Percentiles rank a stretch among this genome's conserved stretches.
These are phyloP conservation scores for Syzygium grande DNA, from an alignment of 345 rosid genomes.

Conservation along the genomic window DNA sequence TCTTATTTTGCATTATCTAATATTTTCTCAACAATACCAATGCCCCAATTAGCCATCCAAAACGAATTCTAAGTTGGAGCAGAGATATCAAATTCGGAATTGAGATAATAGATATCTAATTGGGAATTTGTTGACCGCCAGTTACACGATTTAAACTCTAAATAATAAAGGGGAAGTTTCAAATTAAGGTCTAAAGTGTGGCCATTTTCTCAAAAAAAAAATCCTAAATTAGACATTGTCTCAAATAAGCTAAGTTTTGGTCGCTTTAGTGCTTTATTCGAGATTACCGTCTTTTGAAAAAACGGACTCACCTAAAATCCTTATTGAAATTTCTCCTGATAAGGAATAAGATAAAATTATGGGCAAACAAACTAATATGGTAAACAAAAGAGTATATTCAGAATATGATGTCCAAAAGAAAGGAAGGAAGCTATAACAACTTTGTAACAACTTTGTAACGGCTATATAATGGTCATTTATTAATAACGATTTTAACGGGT, in stretches of 20 bases:
- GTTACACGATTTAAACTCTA: neutral
- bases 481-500: too few relatives aligned
- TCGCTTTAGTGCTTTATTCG: neutral
- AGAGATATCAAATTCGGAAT: neutral
- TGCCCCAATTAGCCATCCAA: neutral
- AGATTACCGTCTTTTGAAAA: neutral
- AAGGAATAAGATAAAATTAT: neutral
- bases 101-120: neutral
- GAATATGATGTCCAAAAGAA: neutral
- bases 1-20: too few relatives aligned
- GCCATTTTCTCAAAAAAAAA: neutral
- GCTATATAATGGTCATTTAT: too few relatives aligned
- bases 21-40: neutral
- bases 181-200: too few relatives aligned
- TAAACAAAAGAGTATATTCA: neutral
- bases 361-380: neutral
- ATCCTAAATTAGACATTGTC: neutral
- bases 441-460: too few relatives aligned
- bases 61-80: neutral
- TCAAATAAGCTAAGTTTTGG: neutral
- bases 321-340: neutral
- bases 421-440: neutral
- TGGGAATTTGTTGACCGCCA: neutral
- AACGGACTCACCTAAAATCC: neutral
- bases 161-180: too few relatives aligned